A percentile compares a stretch with the other conserved stretches of the same genome.
These are phyloP conservation scores for Fragilariopsis cylindrus DNA, from an alignment of 108 stramenopile genomes.

Conservation along the genomic window DNA sequence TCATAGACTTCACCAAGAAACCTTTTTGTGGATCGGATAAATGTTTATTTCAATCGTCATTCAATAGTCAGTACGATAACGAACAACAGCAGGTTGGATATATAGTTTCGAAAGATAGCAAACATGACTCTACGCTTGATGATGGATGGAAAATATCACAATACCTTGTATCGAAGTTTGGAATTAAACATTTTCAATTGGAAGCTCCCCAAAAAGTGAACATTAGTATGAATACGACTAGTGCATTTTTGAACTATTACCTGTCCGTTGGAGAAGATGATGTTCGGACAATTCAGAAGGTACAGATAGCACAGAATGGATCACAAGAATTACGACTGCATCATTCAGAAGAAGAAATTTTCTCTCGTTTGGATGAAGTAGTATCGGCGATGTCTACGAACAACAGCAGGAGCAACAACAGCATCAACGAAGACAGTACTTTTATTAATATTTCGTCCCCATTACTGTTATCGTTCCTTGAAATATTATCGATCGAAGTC, in stretches of 20 bases:
- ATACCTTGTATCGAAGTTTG: not conserved
- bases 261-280: too few species aligned
- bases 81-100: not conserved
- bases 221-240: not conserved
- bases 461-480: not conserved
- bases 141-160: slow-evolving; percentile 2
- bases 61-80: too few species aligned
- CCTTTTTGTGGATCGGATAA: not conserved
- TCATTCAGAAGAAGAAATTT: not conserved
- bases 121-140: not conserved
- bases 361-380: not conserved
- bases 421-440: not conserved
- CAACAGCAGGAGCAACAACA: too few species aligned
- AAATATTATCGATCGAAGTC: not conserved
- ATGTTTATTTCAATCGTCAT: not conserved
- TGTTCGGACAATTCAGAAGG: not conserved
- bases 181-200: not conserved
- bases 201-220: not conserved
- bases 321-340: not conserved
- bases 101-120: not conserved
- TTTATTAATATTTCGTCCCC: not conserved
- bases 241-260: too few species aligned
- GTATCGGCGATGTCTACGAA: not conserved
- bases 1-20: not conserved
- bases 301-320: not conserved